A percentile compares a stretch with the other conserved stretches of the same genome.
Conservation (phyloP, 2,329 filamentous ascomycete species). For the Neofusicoccum cordaticola region DNA sequence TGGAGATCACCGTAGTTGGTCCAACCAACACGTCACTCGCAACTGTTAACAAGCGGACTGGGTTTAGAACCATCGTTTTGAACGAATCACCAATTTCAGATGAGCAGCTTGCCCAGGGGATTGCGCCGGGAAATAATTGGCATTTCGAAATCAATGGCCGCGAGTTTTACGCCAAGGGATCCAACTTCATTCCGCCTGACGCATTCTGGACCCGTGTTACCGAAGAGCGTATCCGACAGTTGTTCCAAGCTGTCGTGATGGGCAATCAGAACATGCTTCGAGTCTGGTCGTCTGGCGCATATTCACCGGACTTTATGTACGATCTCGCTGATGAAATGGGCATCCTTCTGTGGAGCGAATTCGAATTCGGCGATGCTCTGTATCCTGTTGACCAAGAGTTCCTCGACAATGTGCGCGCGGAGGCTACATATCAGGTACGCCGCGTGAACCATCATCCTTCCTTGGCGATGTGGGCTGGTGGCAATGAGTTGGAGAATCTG, state of each 20-base stretch:
- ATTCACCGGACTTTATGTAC: conserved; percentile 61
- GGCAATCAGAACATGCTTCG: conserved; percentile 65
- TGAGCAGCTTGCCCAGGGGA: conserved; percentile 52
- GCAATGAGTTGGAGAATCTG: conserved; percentile 60
- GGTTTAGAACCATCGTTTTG: conserved; percentile 61
- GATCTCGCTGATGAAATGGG: conserved; percentile 62
- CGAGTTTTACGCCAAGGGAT: conserved; percentile 63
- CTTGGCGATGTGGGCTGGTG: conserved; percentile 40
- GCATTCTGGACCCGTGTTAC: conserved; percentile 63
- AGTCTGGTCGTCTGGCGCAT: conserved; percentile 61
- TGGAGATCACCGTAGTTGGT: conserved; percentile 50
- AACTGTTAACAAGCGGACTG: conserved; percentile 53
- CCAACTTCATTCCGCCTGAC: conserved; percentile 62
- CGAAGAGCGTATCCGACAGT: conserved; percentile 46
- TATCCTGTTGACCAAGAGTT: conserved; percentile 57
- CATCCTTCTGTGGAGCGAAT: conserved; percentile 62
- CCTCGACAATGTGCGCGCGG: conserved; percentile 54
- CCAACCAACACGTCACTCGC: conserved; percentile 38
- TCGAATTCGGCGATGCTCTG: conserved; percentile 60
- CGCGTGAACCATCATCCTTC: conserved; percentile 58
- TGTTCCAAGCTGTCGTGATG: conserved; percentile 55
- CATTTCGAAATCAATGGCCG: conserved; percentile 66
- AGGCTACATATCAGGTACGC: conserved; percentile 60
- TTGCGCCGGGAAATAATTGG: conserved; percentile 59
- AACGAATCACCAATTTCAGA: conserved; percentile 56